Conservation (phyloP, 805 yeast species). For the Kuraishia borneana region DNA sequence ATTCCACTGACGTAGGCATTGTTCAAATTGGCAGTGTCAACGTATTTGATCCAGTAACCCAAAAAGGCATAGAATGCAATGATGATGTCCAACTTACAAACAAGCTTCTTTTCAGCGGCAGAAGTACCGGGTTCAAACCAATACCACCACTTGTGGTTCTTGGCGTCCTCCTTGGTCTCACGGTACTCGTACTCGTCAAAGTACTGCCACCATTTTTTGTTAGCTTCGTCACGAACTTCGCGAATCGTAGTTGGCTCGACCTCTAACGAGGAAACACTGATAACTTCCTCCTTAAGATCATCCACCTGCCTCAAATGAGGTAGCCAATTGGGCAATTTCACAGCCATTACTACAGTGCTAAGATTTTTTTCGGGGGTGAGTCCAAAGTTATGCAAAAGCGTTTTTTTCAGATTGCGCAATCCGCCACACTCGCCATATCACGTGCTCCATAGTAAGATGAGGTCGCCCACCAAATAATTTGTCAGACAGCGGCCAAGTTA, state of each 20-base stretch:
- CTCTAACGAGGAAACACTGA: slow-evolving; percentile 4
- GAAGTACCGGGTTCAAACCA: slow-evolving; percentile 45
- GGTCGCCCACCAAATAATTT: too few species aligned
- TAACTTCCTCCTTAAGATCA: not conserved
- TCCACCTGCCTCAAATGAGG: not conserved
- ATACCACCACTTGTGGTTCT: slow-evolving; percentile 33
- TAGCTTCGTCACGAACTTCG: slow-evolving; percentile 43
- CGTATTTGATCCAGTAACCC: slow-evolving; percentile 58
- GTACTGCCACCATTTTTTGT: slow-evolving; percentile 42
- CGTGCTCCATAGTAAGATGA: too few species aligned
- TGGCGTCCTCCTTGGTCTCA: slow-evolving; percentile 18
- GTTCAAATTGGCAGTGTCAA: slow-evolving; percentile 48
- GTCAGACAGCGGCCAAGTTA: too few species aligned
- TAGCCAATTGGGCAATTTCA: not conserved
- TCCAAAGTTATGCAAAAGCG: too few species aligned
- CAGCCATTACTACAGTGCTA: too few species aligned
- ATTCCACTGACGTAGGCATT: slow-evolving; percentile 62
- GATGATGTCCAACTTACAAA: slow-evolving; percentile 45
- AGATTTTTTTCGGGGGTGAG: too few species aligned
- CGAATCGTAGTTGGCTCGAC: slow-evolving; percentile 6
- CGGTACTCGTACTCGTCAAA: slow-evolving; percentile 58
- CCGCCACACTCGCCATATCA: too few species aligned
- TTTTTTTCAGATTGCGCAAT: too few species aligned
- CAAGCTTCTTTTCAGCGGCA: slow-evolving; percentile 32
- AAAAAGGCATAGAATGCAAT: slow-evolving; percentile 43